Evolutionary conservation across 495 filamentous ascomycete genomes (phyloP).

Genomic region (Entonaema liquescens): DNA sequence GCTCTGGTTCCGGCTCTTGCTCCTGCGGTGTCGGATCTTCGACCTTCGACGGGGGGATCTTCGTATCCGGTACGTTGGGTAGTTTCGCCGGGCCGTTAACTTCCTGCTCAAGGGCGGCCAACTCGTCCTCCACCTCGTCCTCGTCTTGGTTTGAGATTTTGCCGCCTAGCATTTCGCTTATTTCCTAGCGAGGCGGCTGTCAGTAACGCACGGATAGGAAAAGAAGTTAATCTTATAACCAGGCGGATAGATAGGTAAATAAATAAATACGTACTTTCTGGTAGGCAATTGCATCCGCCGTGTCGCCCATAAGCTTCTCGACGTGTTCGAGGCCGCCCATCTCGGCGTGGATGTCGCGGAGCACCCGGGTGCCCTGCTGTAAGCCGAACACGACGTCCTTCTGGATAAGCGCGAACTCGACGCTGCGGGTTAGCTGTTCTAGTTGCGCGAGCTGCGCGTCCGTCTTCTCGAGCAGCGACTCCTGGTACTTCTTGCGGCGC

Average conservation of each 20-base stretch:
- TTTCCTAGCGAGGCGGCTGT: conserved; percentile 62
- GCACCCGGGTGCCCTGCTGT: conserved; percentile 88
- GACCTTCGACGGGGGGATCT: conserved; percentile 39
- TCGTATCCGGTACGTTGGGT: conserved; percentile 68
- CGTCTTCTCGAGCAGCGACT: conserved; percentile 86
- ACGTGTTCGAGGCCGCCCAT: conserved; percentile 96
- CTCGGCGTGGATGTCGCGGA: conserved; percentile 90
- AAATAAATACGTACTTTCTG: conserved; percentile 68
- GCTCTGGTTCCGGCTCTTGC: conserved; percentile 37
- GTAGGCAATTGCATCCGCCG: conserved; percentile 85
- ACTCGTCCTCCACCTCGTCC: conserved; percentile 96
- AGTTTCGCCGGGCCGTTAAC: conserved; percentile 57
- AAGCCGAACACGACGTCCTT: conserved; percentile 85
- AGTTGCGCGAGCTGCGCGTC: conserved; percentile 71
- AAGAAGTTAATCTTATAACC: no score
- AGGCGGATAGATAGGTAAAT: not conserved
- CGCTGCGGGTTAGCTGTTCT: conserved; percentile 83
- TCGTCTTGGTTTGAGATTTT: conserved; percentile 91
- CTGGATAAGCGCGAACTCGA: conserved; percentile 84
- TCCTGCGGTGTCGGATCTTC: conserved; percentile 19
- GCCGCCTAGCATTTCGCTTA: conserved; percentile 88
- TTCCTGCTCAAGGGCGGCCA: conserved; percentile 80
- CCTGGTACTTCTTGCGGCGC: conserved; percentile 96
- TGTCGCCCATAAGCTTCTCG: conserved; percentile 93
- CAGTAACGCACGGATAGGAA: not conserved